Evolutionary conservation across 2,329 filamentous ascomycete genomes (phyloP).

Genomic region (Raffaelea albimanens): DNA sequence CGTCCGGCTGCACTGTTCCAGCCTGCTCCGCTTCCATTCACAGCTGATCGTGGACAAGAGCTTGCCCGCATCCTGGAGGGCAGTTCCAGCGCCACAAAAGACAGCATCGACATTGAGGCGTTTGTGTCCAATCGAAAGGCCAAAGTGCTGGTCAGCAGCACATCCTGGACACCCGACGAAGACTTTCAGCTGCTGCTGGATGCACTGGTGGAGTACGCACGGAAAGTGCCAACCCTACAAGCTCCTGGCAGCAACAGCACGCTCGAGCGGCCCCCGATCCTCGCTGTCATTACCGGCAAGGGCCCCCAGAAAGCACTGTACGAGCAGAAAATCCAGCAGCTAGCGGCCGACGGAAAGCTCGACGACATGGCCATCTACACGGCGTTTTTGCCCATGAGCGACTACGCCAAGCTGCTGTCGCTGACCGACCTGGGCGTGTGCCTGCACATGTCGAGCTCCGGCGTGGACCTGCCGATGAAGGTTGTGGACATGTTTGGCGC

Average conservation of each 20-base stretch:
- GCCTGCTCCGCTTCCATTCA: constrained; percentile 39
- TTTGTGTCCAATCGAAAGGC: neutral
- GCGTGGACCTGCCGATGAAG: constrained; percentile 97
- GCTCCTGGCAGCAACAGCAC: constrained; percentile 5
- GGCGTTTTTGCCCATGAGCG: constrained; percentile 72
- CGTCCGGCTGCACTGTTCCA: constrained; percentile 76
- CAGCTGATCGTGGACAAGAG: neutral
- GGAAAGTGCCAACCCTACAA: constrained; percentile 7
- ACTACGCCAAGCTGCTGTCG: constrained; percentile 78
- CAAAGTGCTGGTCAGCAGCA: constrained; percentile 72
- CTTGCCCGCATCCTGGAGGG: constrained; percentile 5
- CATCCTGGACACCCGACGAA: constrained; percentile 95
- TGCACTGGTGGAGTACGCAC: constrained; percentile 60
- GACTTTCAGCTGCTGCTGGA: constrained; percentile 85
- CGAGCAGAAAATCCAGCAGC: constrained; percentile 49
- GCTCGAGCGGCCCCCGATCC: constrained; percentile 47
- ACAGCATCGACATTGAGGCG: neutral
- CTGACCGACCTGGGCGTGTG: constrained; percentile 85
- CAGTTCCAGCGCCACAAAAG: neutral
- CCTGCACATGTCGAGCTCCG: constrained; percentile 85
- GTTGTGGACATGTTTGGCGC: constrained; percentile 98
- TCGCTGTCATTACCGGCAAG: constrained; percentile 90
- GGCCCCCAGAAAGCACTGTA: constrained; percentile 77
- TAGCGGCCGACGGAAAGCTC: constrained; percentile 55
- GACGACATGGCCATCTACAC: constrained; percentile 67